Base-by-base conservation (phyloP, 2,329 filamentous ascomycete genomes). In the Colletotrichum godetiae region DNA sequence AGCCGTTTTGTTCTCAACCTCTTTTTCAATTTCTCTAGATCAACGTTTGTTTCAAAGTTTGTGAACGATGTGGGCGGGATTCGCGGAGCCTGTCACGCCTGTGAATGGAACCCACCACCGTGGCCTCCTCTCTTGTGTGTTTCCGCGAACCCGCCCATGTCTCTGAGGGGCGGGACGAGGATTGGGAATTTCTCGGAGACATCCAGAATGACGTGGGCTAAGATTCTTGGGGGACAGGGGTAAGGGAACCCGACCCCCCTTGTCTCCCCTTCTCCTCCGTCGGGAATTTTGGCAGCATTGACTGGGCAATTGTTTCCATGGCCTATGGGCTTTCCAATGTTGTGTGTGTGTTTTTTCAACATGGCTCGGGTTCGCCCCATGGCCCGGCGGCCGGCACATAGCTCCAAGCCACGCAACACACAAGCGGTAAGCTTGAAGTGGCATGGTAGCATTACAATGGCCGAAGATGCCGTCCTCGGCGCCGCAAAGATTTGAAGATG, bases 121-220 rank as follows among this genome's bases (percentile, higher is more conserved):
- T 19, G 42, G 42, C 42, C 42, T 49, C 19, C 42, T 49, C 42
- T 33, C 15, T 15, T 46, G 29, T 46, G 29, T 35, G 42, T 33
- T 53, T 63, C 24, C 55, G 37, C 37, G 37, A 42, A 42, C 19
- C 37, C 37, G 33, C 42, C 13, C 27, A 55, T 46, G n/a, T 61
- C 33, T 61, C 55, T n/a, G 33, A 24, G 49, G 42, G 19, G 55
- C 55, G 12, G 63, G 29, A 55, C 31, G 24, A 56, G 55, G n/a
- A 58, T 35, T 29, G 64, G 29, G 19, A 58, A 4, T 65, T 19
- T 53, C 42, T 67, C 27, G 62, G 49, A 62, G 33, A 56, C 11
- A 33, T 13, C 58, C 66, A 60, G 59, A 66, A 73, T 66, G 70
- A 73, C 70, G 70, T 65, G 60, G 56, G 70, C 67, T 57, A 62